Evolutionary conservation across 2,329 filamentous ascomycete species (phyloP), one percentile per base, ranked within the genome.

Genomic region (Alternaria tenuissima): DNA sequence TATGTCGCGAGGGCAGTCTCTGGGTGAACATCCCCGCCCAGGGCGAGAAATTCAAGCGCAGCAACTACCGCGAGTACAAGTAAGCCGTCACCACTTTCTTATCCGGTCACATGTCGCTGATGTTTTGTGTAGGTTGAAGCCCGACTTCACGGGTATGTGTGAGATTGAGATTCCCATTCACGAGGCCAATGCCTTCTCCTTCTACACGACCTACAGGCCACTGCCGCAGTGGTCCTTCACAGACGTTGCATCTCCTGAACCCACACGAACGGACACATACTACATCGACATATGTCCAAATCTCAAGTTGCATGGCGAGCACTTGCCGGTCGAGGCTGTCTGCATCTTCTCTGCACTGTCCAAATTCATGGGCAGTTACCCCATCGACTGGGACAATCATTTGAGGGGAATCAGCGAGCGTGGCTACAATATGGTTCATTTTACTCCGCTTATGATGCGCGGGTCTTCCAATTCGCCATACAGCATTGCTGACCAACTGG

Each of bases 361-460:
- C 76, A 99, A 99, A 81, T 97, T 97, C 81, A 96, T 99, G 92
- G 95, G 95, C 64, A 89, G 90, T 74, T 97, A 95, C 75, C 93
- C 94, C 0, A 84, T 84, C 16, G 92, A 97, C 72, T 99, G 94
- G 94, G 88, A 97, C 76, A 90, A 88, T 52, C 94, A 98, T 77
- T 82, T 99, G 58, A 86, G 87, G 57, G 94, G 95, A 28, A 97
- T 99, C 76, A 91, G 92, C 76, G 88, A 91, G 72, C 87, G 95
- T 62, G 94, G 94, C 46, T 99, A 99, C 85, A 99, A 99, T 81
- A 97, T 98, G 93, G 89, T 99, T 61, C 95, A 99, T 79, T 99
- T 99, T 78, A 97, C 95, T 2, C 95, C 95, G 9, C 83, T 99
- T 67, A 95, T 96, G 84, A 85, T 91, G 59, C 89, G 95, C 61